Evolutionary conservation across 768 basidiomycete species (phyloP).

Genomic region (Lyophyllum shimeji): DNA sequence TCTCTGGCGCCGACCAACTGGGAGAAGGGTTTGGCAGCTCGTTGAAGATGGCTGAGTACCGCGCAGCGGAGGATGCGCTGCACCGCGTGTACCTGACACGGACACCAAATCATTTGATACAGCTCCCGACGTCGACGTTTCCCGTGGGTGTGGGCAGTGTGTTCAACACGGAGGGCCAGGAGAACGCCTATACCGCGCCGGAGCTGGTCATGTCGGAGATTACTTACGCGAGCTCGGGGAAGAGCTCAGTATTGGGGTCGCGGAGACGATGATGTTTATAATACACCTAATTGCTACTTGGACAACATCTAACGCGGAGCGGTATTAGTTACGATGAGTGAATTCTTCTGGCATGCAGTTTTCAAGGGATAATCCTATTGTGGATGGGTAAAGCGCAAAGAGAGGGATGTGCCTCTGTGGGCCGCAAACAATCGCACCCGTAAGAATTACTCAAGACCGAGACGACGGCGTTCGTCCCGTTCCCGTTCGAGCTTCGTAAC

Average conservation of each 20-base stretch:
- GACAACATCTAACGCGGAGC: not conserved
- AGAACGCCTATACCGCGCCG: conserved; percentile 51
- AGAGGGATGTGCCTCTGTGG: too few relatives aligned
- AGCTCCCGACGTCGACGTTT: conserved; percentile 77
- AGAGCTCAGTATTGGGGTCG: conserved; percentile 33
- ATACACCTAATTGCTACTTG: not conserved
- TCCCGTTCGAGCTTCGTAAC: conserved; percentile 59
- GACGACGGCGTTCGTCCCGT: conserved; percentile 53
- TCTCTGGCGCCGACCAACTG: conserved; percentile 77
- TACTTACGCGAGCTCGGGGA: conserved; percentile 67
- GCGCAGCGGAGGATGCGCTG: conserved; percentile 86
- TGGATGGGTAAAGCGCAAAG: too few relatives aligned
- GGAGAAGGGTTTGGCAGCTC: conserved; percentile 95
- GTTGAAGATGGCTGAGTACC: conserved; percentile 91
- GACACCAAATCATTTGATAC: conserved; percentile 64
- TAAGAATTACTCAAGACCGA: conserved; percentile 60
- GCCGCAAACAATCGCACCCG: too few relatives aligned
- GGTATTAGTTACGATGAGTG: not conserved
- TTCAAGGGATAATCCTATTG: too few relatives aligned
- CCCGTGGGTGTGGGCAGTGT: conserved; percentile 52
- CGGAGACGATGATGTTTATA: conserved; percentile 9
- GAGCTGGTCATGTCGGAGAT: conserved; percentile 63
- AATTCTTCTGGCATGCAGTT: not conserved
- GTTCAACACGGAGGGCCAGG: conserved; percentile 41
- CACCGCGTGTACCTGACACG: conserved; percentile 81